phyloP scores from a whole-genome alignment of 257 asterid genomes.

The Nemophila menziesii region DNA sequence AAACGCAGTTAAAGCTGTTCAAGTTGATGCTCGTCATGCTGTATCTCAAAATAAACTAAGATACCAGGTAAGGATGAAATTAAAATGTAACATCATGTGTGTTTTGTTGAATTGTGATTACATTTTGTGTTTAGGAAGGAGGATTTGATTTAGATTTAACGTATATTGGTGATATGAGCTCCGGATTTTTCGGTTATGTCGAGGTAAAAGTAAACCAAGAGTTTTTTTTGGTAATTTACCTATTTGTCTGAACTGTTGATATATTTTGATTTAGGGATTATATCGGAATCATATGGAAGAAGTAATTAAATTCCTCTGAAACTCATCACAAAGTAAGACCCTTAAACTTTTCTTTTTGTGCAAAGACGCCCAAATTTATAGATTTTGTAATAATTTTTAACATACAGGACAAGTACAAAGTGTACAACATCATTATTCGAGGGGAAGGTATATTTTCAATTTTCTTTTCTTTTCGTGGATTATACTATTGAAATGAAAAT shows the following conservation, averaged over 20 bases:
- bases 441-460: constrained; percentile 61
- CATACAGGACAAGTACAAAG: constrained; percentile 93
- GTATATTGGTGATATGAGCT: constrained; percentile 99
- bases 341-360: neutral
- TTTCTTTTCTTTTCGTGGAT: no score
- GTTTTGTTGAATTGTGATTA: constrained; percentile 15
- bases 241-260: neutral
- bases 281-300: constrained; percentile 99
- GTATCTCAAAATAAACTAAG: constrained; percentile 97
- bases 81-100: constrained; percentile 11
- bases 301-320: constrained; percentile 90
- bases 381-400: constrained; percentile 13
- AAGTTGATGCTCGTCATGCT: constrained; percentile 91
- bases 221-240: constrained; percentile 9
- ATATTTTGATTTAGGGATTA: constrained; percentile 46
- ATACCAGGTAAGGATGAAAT: no score
- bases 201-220: constrained; percentile 64
- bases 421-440: constrained; percentile 88
- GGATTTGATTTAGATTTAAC: constrained; percentile 98
- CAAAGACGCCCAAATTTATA: neutral
- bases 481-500: no score
- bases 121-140: constrained; percentile 55
- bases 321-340: constrained; percentile 80
- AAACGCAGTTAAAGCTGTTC: no score
- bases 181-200: constrained; percentile 91